Conservation (phyloP, 768 basidiomycete species). For the Cystofilobasidium capitatum region DNA sequence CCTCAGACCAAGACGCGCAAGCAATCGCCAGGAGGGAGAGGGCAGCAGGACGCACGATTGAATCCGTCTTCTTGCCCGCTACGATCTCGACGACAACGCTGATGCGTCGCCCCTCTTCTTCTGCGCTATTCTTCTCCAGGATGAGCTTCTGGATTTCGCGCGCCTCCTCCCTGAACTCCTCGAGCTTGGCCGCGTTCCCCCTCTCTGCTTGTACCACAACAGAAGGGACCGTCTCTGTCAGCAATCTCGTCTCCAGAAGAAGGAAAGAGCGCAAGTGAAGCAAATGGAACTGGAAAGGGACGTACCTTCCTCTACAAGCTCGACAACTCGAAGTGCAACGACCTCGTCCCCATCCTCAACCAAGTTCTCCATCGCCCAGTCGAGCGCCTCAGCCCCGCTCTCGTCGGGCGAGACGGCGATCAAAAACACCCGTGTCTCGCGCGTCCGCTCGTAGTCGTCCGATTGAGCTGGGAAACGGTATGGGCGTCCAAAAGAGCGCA, state of each 20-base stretch:
- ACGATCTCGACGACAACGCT: conserved; percentile 90
- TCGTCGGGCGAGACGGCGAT: conserved; percentile 84
- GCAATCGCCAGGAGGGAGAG: not conserved
- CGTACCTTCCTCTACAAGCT: conserved; percentile 72
- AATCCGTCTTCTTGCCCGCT: conserved; percentile 77
- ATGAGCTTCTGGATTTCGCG: conserved; percentile 66
- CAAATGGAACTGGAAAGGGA: conserved; percentile 8
- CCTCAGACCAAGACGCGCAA: not conserved
- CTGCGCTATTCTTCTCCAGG: conserved; percentile 69
- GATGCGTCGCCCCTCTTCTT: conserved; percentile 62
- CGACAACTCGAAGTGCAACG: conserved; percentile 80
- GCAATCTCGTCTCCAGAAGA: not conserved
- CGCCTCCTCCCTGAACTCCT: conserved; percentile 63
- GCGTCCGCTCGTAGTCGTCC: conserved; percentile 63
- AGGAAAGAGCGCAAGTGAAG: not conserved
- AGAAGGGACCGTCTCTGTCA: not conserved
- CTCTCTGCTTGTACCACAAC: not conserved
- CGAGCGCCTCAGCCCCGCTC: conserved; percentile 74
- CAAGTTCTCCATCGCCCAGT: conserved; percentile 81
- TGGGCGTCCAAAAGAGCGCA: not conserved
- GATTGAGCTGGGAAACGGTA: conserved; percentile 36
- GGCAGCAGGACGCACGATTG: conserved; percentile 46
- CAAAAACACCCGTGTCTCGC: conserved; percentile 75
- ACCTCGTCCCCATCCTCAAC: conserved; percentile 73
- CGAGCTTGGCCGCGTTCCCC: conserved; percentile 30